phyloP scores from a whole-genome alignment of 2,329 filamentous ascomycete species.

The Gnomoniopsis smithogilvyi region DNA sequence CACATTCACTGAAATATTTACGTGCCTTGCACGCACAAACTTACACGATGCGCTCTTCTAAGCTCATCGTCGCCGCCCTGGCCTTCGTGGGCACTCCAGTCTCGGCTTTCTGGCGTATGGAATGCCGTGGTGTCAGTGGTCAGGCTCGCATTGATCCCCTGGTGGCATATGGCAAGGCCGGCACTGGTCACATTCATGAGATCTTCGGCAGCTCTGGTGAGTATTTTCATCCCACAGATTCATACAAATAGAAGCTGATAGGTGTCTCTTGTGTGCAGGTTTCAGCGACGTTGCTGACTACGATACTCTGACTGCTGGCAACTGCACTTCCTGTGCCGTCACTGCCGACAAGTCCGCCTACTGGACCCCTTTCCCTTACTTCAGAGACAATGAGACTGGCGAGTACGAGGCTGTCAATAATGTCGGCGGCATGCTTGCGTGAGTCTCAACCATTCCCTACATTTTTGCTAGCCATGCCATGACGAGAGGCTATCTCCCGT shows the following conservation, averaged over 20 bases:
- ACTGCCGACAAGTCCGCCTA: constrained; percentile 83
- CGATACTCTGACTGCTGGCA: constrained; percentile 53
- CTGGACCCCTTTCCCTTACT: constrained; percentile 80
- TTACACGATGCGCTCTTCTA: constrained; percentile 12
- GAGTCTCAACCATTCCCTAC: constrained; percentile 38
- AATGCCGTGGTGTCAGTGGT: constrained; percentile 69
- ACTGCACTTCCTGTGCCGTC: constrained; percentile 80
- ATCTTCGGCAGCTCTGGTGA: constrained; percentile 75
- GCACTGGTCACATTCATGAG: constrained; percentile 67
- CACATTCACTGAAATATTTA: background rate
- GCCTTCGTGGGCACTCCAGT: constrained; percentile 26
- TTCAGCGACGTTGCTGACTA: constrained; percentile 59
- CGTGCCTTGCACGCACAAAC: constrained; percentile 1
- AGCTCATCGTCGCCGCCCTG: constrained; percentile 1
- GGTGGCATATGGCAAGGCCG: constrained; percentile 51
- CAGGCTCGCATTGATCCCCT: constrained; percentile 76
- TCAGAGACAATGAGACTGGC: constrained; percentile 62
- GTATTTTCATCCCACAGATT: constrained; percentile 31
- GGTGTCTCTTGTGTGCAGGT: constrained; percentile 40
- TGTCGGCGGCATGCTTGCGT: constrained; percentile 82
- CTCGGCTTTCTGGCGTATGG: constrained; percentile 84
- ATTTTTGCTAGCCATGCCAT: background rate
- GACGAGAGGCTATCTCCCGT: too few relatives aligned
- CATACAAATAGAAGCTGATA: background rate
- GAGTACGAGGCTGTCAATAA: constrained; percentile 67